These are phyloP conservation scores for Pythium apleroticum DNA, from an alignment of 352 stramenopile genomes.

Conservation along the genomic window DNA sequence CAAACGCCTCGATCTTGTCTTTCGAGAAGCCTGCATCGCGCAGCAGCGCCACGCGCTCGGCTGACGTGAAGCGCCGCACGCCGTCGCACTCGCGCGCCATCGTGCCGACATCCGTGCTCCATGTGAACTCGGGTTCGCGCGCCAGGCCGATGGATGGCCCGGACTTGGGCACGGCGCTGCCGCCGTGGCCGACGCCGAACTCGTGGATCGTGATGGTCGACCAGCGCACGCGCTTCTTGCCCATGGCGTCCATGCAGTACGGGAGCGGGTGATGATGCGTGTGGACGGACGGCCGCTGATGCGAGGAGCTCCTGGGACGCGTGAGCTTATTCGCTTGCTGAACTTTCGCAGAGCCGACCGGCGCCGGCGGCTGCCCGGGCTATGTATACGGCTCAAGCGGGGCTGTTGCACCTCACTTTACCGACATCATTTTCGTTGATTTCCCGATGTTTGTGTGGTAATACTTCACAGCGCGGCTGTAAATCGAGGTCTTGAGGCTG, in stretches of 20 bases:
- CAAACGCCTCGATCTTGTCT: conserved; percentile 17
- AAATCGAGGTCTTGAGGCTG: conserved; percentile 13
- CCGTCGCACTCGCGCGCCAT: conserved; percentile 26
- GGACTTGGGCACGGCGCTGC: conserved; percentile 27
- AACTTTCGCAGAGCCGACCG: conserved; percentile 9
- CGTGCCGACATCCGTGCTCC: conserved; percentile 26
- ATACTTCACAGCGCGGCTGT: too few relatives aligned
- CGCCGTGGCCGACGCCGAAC: conserved; percentile 26
- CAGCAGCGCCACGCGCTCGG: conserved; percentile 23
- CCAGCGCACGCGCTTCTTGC: conserved; percentile 27
- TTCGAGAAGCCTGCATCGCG: conserved; percentile 15
- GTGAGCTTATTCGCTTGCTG: conserved; percentile 2
- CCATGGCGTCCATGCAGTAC: neutral
- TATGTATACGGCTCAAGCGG: conserved; percentile 20
- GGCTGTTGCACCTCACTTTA: conserved; percentile 18
- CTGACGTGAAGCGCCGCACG: conserved; percentile 24
- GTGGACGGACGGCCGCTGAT: neutral
- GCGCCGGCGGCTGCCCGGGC: neutral
- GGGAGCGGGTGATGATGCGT: conserved; percentile 1
- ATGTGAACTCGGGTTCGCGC: conserved; percentile 27
- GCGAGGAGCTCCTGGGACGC: neutral
- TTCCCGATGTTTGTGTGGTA: too few relatives aligned
- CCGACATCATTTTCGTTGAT: neutral
- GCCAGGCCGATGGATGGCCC: conserved; percentile 29
- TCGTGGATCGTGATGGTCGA: conserved; percentile 32